Conservation (phyloP, 352 stramenopile genomes). For the Phytophthora ohioensis region DNA sequence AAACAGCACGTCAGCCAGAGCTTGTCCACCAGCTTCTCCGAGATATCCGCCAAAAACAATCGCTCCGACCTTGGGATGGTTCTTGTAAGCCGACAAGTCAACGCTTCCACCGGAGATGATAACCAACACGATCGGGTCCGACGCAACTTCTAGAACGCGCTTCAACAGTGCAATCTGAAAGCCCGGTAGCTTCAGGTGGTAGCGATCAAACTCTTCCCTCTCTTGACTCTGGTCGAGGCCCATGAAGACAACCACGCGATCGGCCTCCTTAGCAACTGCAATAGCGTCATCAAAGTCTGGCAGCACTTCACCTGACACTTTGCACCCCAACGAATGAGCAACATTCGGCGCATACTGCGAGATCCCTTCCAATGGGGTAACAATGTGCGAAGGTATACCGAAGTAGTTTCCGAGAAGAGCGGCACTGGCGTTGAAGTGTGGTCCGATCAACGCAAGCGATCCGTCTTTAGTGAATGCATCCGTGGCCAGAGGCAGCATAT, state of each 20-base stretch:
- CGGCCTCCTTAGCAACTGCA: constrained; percentile 36
- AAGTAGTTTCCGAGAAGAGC: constrained; percentile 83
- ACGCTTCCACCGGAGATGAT: constrained; percentile 83
- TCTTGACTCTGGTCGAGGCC: constrained; percentile 74
- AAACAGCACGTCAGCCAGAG: constrained; percentile 83
- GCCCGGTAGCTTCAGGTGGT: constrained; percentile 64
- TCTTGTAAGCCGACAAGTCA: constrained; percentile 70
- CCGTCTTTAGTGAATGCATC: constrained; percentile 29
- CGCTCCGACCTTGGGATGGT: constrained; percentile 64
- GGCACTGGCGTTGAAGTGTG: constrained; percentile 71
- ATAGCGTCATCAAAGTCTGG: constrained; percentile 66
- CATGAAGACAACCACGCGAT: constrained; percentile 70
- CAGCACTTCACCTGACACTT: constrained; percentile 58
- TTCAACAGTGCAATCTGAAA: constrained; percentile 73
- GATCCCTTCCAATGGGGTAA: constrained; percentile 66
- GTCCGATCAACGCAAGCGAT: constrained; percentile 77
- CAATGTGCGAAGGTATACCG: constrained; percentile 66
- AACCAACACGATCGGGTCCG: constrained; percentile 77
- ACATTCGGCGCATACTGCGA: constrained; percentile 40
- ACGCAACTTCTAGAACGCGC: constrained; percentile 51
- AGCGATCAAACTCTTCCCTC: constrained; percentile 74
- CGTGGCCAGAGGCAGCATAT: constrained; percentile 61
- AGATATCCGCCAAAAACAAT: constrained; percentile 80
- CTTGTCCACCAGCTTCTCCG: constrained; percentile 72
- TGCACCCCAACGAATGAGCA: constrained; percentile 54